phyloP scores from a whole-genome alignment of 2,329 filamentous ascomycete genomes.

The Neodidymelliopsis sp. region DNA sequence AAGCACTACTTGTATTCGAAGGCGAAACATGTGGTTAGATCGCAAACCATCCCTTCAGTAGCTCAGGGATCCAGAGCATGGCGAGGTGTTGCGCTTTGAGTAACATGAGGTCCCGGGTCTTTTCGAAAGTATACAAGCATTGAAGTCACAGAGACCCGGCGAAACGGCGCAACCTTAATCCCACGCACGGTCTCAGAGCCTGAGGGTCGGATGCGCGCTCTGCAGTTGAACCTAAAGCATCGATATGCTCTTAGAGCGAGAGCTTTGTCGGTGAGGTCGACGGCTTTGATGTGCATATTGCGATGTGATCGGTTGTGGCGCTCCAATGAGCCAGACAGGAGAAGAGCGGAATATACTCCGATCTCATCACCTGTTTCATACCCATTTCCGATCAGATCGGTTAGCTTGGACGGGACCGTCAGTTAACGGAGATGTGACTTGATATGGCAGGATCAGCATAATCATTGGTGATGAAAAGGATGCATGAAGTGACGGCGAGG shows the following conservation, averaged over 20 bases:
- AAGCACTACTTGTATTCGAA: not conserved
- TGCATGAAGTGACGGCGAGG: not conserved
- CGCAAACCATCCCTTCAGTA: conserved; percentile 3
- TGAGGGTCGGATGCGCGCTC: not conserved
- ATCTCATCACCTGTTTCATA: conserved; percentile 13
- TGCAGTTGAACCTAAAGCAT: not conserved
- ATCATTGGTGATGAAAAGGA: not conserved
- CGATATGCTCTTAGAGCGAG: not conserved
- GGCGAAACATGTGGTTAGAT: not conserved
- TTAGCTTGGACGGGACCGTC: conserved; percentile 7
- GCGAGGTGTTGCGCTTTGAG: not conserved
- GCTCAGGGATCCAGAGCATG: not conserved
- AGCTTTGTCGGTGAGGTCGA: conserved; percentile 1
- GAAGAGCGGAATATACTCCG: conserved; percentile 13
- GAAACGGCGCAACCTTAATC: conserved; percentile 6
- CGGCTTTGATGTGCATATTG: not conserved
- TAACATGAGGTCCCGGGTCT: not conserved
- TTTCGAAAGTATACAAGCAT: not conserved
- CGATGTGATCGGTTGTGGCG: conserved; percentile 15
- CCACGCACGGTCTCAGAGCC: not conserved
- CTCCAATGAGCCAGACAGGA: not conserved
- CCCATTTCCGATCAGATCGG: not conserved
- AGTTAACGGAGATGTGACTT: conserved; percentile 11
- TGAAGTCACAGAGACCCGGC: not conserved
- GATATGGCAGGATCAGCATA: conserved; percentile 15